Base-by-base conservation (phyloP, 148 eudicot species). In the Amaranthus hypochondriacus region DNA sequence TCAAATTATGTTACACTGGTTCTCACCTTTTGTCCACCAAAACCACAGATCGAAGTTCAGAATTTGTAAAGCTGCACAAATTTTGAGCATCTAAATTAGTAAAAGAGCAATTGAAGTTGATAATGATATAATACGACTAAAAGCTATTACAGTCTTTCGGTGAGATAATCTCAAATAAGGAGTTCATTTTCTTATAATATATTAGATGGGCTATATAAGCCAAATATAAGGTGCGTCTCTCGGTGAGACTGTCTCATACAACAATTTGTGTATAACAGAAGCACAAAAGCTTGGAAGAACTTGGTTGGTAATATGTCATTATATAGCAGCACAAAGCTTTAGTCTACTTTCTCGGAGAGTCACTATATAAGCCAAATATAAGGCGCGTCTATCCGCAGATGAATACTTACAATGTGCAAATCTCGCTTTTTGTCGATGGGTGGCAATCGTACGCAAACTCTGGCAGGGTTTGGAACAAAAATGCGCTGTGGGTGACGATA, bases 31-130 rank as follows among this genome's bases (percentile, higher is more conserved):
- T 82, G 78, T 91, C 90, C 12, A 86, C 92, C 63, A 87, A 56
- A 52, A 89, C 85, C 71, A 89, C 7, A 0, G 97, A 86, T 57
- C 97, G 89, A 48, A 91, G 92, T 77, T 89, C 97, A 47, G 93
- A 91, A 42, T 91, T 91, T 15, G 79, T 63, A 73, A 91, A 89
- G 78, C 97, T 91, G 91, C 72, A 70, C 57, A 66, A 66, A 51
- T 7, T 61, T 39, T 61, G 12, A 54, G 62, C 4, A 5, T 3
- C 64, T 14, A 0, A 55, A 57, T 75, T 57, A 74, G 47, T 74
- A 42, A 73, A 44, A 64, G 13, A 62, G 9, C 10, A 44, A 39
- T 6, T 56, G 13, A 43, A 70, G 73, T 7, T 18, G 9, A 28
- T 21, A 60, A 21, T 7, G 21, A 12, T 5, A 5, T 58, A n/a